phyloP scores from a whole-genome alignment of 441 rosid genomes.

The Adansonia rubrostipa region DNA sequence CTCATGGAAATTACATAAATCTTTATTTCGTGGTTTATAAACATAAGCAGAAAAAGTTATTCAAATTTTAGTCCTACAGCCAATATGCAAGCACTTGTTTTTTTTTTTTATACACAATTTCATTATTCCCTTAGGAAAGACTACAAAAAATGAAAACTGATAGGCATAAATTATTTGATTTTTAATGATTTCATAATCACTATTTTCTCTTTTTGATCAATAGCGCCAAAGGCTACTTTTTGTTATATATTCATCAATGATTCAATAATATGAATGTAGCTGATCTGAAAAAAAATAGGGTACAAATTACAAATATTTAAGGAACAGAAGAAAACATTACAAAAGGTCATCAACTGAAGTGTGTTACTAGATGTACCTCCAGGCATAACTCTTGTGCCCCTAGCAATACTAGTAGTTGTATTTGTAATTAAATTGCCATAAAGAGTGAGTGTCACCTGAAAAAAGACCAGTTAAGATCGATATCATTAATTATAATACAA shows the following conservation, averaged over 20 bases:
- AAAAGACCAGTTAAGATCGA: conserved; percentile 20
- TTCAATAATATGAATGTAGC: no score
- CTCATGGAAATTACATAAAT: neutral
- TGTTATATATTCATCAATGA: no score
- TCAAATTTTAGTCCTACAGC: no score
- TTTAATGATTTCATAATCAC: no score
- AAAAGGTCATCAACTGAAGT: neutral
- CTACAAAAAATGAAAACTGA: no score
- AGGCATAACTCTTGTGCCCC: conserved; percentile 96
- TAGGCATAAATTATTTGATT: no score
- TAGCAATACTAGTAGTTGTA: conserved; percentile 93
- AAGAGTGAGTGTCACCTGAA: conserved; percentile 85
- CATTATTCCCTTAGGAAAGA: no score
- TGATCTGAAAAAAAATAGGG: neutral
- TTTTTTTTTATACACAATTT: no score
- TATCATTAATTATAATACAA: neutral
- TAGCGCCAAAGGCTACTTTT: no score
- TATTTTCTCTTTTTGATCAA: no score
- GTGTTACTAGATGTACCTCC: conserved; percentile 64
- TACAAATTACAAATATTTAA: neutral
- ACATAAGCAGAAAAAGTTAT: neutral
- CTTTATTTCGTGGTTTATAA: neutral
- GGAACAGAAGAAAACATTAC: neutral
- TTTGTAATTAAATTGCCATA: conserved; percentile 84
- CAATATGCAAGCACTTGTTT: no score